Base-by-base conservation (phyloP, 257 asterid species). In the Solanum dulcamara region DNA sequence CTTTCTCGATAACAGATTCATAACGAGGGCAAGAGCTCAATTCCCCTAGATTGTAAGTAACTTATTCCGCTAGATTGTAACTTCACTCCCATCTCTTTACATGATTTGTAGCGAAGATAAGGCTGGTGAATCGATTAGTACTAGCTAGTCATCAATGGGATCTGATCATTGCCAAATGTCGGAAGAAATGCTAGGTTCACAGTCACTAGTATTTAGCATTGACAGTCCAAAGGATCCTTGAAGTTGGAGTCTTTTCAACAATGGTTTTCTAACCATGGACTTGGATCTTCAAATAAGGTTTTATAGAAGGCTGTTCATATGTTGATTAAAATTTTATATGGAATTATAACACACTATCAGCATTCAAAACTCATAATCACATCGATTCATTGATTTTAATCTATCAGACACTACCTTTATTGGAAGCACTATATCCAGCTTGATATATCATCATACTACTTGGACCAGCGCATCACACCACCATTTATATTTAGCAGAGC, bases 401-500 rank as follows among this genome's bases (percentile, higher is more conserved):
- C n/a, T 24, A 59, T 87, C 88, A 92, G 50, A 92, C 92, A 86
- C 89, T 84, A 87, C 53, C 88, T 85, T 89, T 92, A 26, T 92
- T 92, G 22, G 92, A 75, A 87, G 91, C 88, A 85, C 94, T 92
- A 53, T 93, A 92, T 18, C 91, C 91, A 89, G 88, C 88, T 74
- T 91, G 83, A 84, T n/a, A n/a, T n/a, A n/a, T n/a, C n/a, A n/a
- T n/a, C n/a, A n/a, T n/a, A n/a, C n/a, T n/a, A n/a, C n/a, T n/a
- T n/a, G n/a, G n/a, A n/a, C n/a, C n/a, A n/a, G n/a, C n/a, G n/a
- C n/a, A n/a, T n/a, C n/a, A n/a, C n/a, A n/a, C n/a, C n/a, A n/a
- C n/a, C n/a, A n/a, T n/a, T n/a, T n/a, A n/a, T n/a, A n/a, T n/a
- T n/a, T n/a, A n/a, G n/a, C n/a, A n/a, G n/a, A n/a, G n/a, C n/a